phyloP scores from a whole-genome alignment of 1,284 basidiomycete genomes.

The Volvariella surrecta region DNA sequence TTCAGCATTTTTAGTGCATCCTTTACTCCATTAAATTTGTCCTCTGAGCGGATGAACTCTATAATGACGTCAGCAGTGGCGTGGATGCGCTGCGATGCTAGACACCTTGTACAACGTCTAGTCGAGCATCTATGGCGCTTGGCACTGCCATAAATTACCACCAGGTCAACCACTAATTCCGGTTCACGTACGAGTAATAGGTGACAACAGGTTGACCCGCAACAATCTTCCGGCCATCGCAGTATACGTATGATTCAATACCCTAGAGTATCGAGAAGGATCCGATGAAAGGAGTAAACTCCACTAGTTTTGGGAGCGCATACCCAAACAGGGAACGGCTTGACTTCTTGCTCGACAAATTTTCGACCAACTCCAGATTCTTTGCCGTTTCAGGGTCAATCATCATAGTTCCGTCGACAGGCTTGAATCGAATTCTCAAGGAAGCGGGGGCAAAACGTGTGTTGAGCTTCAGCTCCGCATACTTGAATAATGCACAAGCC shows the following conservation, averaged over 20 bases:
- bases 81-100: neutral
- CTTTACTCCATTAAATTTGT: conserved; percentile 60
- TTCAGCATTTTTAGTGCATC: conserved; percentile 63
- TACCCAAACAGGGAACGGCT: conserved; percentile 70
- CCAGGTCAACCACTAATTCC: conserved; percentile 2
- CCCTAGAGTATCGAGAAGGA: conserved; percentile 22
- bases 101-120: conserved; percentile 78
- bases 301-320: conserved; percentile 11
- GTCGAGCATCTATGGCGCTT: conserved; percentile 64
- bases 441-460: conserved; percentile 63
- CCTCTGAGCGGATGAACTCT: conserved; percentile 76
- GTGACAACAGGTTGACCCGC: conserved; percentile 77
- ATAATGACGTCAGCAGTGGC: conserved; percentile 1
- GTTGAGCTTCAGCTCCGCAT: conserved; percentile 59
- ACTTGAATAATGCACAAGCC: conserved; percentile 77
- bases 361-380: conserved; percentile 83
- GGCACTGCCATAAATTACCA: conserved; percentile 31
- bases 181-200: conserved; percentile 56
- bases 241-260: conserved; percentile 78
- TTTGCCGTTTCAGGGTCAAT: conserved; percentile 83
- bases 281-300: neutral
- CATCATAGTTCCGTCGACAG: conserved; percentile 86
- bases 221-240: conserved; percentile 81
- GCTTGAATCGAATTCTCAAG: conserved; percentile 72
- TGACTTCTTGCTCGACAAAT: conserved; percentile 57